phyloP scores from a whole-genome alignment of 352 stramenopile species.

The Pythium diclinum region DNA sequence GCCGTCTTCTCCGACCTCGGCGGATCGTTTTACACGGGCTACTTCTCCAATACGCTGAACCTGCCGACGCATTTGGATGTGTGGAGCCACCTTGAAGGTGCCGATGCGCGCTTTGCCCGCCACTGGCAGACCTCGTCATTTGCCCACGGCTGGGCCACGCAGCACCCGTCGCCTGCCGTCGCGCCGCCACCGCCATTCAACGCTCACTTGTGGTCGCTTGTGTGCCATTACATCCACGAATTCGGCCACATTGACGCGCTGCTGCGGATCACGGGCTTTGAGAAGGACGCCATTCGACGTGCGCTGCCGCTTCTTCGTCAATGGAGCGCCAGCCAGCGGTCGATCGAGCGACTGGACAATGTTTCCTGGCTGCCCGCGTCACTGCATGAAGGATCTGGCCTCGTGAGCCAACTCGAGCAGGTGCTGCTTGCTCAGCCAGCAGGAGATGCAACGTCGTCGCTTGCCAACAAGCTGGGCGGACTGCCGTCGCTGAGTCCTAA shows the following conservation, averaged over 20 bases:
- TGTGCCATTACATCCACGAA: slow-evolving; percentile 61
- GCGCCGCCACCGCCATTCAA: slow-evolving; percentile 30
- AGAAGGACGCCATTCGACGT: slow-evolving; percentile 45
- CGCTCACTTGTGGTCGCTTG: slow-evolving; percentile 50
- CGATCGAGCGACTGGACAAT: slow-evolving; percentile 34
- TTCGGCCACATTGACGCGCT: slow-evolving; percentile 40
- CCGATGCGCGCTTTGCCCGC: slow-evolving; percentile 31
- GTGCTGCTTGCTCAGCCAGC: slow-evolving; percentile 31
- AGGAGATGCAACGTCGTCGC: slow-evolving; percentile 1
- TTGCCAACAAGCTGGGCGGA: slow-evolving; percentile 1
- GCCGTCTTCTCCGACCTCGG: slow-evolving; percentile 55
- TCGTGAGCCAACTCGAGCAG: slow-evolving; percentile 57
- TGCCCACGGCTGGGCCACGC: slow-evolving; percentile 33
- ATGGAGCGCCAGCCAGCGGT: slow-evolving; percentile 40
- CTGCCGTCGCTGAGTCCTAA: slow-evolving; percentile 10
- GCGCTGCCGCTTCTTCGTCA: slow-evolving; percentile 52
- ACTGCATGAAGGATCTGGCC: slow-evolving; percentile 44
- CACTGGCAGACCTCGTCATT: slow-evolving; percentile 33
- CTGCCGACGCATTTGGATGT: slow-evolving; percentile 48
- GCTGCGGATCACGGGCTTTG: slow-evolving; percentile 37
- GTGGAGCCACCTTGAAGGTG: slow-evolving; percentile 41
- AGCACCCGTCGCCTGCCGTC: slow-evolving; percentile 21
- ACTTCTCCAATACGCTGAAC: slow-evolving; percentile 51
- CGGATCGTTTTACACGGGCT: slow-evolving; percentile 55
- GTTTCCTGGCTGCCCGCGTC: slow-evolving; percentile 51